Evolutionary conservation across 139 green algal species (phyloP).

Genomic region (Coelastrella sp.): DNA sequence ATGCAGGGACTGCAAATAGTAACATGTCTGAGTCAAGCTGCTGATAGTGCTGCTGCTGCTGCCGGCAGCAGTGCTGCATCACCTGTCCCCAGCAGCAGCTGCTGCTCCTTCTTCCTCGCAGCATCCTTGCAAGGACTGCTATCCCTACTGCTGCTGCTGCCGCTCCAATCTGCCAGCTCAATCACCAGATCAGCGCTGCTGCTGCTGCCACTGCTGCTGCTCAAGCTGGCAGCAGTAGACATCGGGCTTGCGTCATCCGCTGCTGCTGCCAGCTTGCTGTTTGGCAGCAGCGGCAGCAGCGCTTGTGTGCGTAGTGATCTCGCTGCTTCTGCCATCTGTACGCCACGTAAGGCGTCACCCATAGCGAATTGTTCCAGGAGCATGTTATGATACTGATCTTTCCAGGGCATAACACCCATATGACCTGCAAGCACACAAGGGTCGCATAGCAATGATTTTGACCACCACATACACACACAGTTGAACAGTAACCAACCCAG

Average conservation of each 20-base stretch:
- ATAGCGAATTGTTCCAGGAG: conserved; percentile 45
- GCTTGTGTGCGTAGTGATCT: neutral
- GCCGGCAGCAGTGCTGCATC: neutral
- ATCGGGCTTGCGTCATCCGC: no score
- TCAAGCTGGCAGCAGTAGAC: no score
- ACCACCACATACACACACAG: neutral
- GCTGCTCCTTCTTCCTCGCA: neutral
- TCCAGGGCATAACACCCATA: conserved; percentile 20
- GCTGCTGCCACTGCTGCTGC: no score
- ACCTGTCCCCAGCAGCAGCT: neutral
- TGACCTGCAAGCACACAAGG: neutral
- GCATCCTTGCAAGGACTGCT: neutral
- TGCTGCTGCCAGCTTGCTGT: no score
- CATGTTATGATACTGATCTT: conserved; percentile 33
- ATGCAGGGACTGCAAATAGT: neutral
- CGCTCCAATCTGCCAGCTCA: neutral
- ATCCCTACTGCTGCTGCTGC: neutral
- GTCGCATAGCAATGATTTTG: neutral
- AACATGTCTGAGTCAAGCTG: neutral
- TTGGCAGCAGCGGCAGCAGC: neutral
- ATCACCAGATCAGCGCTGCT: no score
- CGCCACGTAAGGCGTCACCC: neutral
- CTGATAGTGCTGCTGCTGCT: neutral
- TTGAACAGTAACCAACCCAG: neutral
- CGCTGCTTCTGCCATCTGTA: neutral